Evolutionary conservation across 441 rosid species (phyloP).

Genomic region (Geranium incanum): DNA sequence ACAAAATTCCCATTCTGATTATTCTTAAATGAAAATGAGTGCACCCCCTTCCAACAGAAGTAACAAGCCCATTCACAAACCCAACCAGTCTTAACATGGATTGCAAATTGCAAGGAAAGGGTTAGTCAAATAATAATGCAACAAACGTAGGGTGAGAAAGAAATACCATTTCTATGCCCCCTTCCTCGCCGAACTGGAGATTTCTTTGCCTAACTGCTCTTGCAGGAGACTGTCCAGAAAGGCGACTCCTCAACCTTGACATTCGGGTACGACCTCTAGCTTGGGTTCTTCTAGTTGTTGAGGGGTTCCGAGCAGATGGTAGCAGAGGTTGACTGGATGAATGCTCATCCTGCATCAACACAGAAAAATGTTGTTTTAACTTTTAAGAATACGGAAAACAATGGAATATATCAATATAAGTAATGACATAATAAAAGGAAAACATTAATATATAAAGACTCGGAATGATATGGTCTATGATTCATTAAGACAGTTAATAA

Average conservation of each 20-base stretch:
- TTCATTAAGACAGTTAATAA: not conserved
- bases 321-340: not conserved
- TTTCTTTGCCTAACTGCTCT: conserved; percentile 30
- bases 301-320: not conserved
- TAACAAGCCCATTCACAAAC: not conserved
- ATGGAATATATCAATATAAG: not conserved
- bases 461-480: not conserved
- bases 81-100: not conserved
- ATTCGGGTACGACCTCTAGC: not conserved
- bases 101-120: not conserved
- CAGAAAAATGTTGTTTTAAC: not conserved
- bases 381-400: not conserved
- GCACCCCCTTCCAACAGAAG: no score
- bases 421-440: not conserved
- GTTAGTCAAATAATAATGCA: conserved; percentile 1
- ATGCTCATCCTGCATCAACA: not conserved
- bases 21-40: no score
- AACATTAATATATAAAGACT: not conserved
- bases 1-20: no score
- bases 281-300: not conserved
- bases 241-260: conserved; percentile 6
- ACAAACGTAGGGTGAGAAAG: not conserved
- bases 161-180: conserved; percentile 66
- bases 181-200: conserved; percentile 48
- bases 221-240: conserved; percentile 19